These are phyloP conservation scores for Diplosphaera chodatii DNA, from an alignment of 139 green algal species.

Conservation along the genomic window DNA sequence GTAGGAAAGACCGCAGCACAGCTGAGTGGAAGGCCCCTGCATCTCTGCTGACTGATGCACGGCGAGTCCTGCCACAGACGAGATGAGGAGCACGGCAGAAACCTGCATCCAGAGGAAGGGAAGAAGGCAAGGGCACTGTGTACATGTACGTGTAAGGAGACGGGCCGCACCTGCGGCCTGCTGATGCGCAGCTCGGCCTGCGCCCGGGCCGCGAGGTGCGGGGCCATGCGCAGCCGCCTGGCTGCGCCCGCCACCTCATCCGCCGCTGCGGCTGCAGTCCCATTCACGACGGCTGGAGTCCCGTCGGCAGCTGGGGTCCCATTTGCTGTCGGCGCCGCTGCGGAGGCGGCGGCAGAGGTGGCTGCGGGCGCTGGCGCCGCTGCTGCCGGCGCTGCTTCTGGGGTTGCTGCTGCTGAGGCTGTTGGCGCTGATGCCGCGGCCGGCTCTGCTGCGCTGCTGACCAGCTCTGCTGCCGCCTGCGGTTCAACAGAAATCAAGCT, in stretches of 20 bases:
- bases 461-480: neutral
- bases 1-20: neutral
- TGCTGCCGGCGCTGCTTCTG: conserved; percentile 9
- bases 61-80: no score
- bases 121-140: no score
- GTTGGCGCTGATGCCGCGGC: no score
- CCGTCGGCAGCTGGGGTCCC: neutral
- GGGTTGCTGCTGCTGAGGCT: no score
- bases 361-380: neutral
- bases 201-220: conserved; percentile 4
- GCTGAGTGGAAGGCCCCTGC: no score
- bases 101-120: no score
- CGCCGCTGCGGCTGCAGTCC: no score
- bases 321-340: neutral
- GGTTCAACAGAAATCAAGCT: neutral
- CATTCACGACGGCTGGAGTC: no score
- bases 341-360: neutral
- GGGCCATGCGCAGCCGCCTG: conserved; percentile 15
- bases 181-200: conserved; percentile 20
- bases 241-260: neutral
- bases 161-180: neutral
- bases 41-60: no score
- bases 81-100: no score
- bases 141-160: no score
- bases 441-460: neutral